Percentiles rank a stretch among this genome's conserved stretches.
phyloP scores from a whole-genome alignment of 1,139 yeast species.

The Taphrina betulina region DNA sequence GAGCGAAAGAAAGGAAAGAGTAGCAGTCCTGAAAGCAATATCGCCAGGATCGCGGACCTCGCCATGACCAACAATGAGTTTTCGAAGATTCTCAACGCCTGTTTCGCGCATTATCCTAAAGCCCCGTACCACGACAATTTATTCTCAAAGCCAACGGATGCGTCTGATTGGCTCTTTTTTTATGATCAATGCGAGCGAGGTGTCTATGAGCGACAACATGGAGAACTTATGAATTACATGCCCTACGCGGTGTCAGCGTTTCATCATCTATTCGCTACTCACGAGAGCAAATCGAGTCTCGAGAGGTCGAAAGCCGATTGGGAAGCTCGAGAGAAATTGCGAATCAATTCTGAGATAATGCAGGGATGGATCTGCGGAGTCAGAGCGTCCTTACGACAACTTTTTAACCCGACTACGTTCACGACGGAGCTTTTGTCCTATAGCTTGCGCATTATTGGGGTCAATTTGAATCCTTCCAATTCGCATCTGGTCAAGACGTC shows the following conservation, averaged over 20 bases:
- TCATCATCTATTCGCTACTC: slow-evolving; percentile 64
- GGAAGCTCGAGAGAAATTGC: slow-evolving; percentile 38
- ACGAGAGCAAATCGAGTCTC: slow-evolving; percentile 32
- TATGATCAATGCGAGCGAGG: slow-evolving; percentile 56
- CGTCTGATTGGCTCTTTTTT: slow-evolving; percentile 77
- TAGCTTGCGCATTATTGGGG: slow-evolving; percentile 41
- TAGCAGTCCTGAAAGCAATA: slow-evolving; percentile 41
- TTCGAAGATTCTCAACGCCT: slow-evolving; percentile 52
- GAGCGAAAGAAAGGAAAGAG: slow-evolving; percentile 26
- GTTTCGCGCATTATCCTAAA: slow-evolving; percentile 62
- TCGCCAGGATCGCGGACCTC: slow-evolving; percentile 52
- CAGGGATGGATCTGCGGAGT: slow-evolving; percentile 39
- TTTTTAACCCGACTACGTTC: slow-evolving; percentile 38
- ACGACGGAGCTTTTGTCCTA: slow-evolving; percentile 44
- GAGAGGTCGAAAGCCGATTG: slow-evolving; percentile 36
- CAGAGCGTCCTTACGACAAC: slow-evolving; percentile 38
- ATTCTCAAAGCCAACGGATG: slow-evolving; percentile 58
- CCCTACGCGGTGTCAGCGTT: slow-evolving; percentile 62
- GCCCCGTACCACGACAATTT: slow-evolving; percentile 65
- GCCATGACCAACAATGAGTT: slow-evolving; percentile 52
- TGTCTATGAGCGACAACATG: slow-evolving; percentile 49
- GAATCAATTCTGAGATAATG: slow-evolving; percentile 39
- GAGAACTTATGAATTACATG: slow-evolving; percentile 58
- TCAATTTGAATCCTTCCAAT: slow-evolving; percentile 40
- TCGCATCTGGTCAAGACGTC: slow-evolving; percentile 38